Base-by-base conservation (phyloP, 805 yeast genomes). In the Pichia rugopelliculosa region DNA sequence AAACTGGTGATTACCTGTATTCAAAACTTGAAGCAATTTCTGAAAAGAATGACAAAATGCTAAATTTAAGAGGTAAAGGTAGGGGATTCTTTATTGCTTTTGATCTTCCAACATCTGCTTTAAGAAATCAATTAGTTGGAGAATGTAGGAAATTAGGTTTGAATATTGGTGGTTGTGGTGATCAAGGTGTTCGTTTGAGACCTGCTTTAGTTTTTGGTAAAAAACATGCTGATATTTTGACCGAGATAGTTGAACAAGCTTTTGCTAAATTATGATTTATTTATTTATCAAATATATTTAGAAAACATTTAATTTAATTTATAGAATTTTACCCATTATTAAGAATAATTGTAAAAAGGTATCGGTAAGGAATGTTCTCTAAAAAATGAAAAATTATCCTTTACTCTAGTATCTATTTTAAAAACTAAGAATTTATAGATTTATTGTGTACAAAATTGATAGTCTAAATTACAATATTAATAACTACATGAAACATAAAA, bases 81-180 rank as follows among this genome's bases (percentile, higher is more conserved):
- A 76, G 75, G 56, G 87, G 83, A 48, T 77, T 82, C 20, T 81
- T 79, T 59, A 79, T 81, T 55, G 85, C 87, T 9, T 81, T 81
- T 77, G 82, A 78, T 59, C 66, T 75, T 56, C 69, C 67, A 36
- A 61, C 68, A 40, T 59, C 72, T 9, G 67, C 59, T 17, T 59
- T 58, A 34, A 74, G 87, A 66, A 73, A 75, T 53, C 59, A 67
- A 39, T 66, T 81, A 43, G 67, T 81, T 55, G 54, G 60, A 36
- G 59, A 57, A 12, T 66, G 76, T 60, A 77, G 78, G 58, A 58
- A 65, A 22, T 69, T 69, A 37, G 87, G 87, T 44, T 71, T 81
- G 52, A 81, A 81, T 59, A 74, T 79, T 43, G 87, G 87, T 48
- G 87, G 85, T 21, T 81, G 86, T 63, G 82, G 84, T 48, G 82